phyloP scores from a whole-genome alignment of 257 asterid genomes.

The Salvia splendens region DNA sequence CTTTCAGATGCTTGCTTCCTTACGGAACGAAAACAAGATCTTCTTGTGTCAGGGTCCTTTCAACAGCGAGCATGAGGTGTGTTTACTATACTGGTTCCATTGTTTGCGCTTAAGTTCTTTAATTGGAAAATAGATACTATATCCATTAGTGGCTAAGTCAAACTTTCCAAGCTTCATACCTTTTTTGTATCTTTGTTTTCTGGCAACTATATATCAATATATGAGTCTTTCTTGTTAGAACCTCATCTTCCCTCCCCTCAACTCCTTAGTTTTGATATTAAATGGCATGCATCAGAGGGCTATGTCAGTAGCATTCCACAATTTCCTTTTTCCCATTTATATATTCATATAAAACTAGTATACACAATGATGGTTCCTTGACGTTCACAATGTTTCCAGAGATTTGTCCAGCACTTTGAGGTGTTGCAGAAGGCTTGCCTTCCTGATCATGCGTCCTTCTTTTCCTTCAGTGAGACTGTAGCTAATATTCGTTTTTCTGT shows the following conservation, averaged over 20 bases:
- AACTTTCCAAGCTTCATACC: background rate
- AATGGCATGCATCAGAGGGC: background rate
- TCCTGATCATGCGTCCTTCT: constrained; percentile 75
- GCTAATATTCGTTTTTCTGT: constrained; percentile 69
- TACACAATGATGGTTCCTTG: constrained; percentile 23
- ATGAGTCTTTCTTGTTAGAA: constrained; percentile 1
- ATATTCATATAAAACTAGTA: background rate
- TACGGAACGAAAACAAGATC: constrained; percentile 71
- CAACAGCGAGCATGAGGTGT: constrained; percentile 93
- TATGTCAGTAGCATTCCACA: background rate
- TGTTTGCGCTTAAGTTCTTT: background rate
- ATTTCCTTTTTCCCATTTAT: background rate
- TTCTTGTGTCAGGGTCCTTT: constrained; percentile 78
- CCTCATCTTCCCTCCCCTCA: background rate
- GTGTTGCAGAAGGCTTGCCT: constrained; percentile 84
- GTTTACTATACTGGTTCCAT: constrained; percentile 25
- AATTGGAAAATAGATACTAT: constrained; percentile 15
- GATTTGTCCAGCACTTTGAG: constrained; percentile 95
- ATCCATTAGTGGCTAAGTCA: background rate
- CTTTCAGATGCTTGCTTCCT: constrained; percentile 88
- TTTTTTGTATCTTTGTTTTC: background rate
- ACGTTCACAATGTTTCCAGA: constrained; percentile 51
- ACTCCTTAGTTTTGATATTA: background rate
- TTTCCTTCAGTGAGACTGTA: constrained; percentile 64
- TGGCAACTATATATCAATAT: background rate